These are phyloP conservation scores for Chenopodium album DNA, from an alignment of 148 eudicot genomes.

Conservation along the genomic window DNA sequence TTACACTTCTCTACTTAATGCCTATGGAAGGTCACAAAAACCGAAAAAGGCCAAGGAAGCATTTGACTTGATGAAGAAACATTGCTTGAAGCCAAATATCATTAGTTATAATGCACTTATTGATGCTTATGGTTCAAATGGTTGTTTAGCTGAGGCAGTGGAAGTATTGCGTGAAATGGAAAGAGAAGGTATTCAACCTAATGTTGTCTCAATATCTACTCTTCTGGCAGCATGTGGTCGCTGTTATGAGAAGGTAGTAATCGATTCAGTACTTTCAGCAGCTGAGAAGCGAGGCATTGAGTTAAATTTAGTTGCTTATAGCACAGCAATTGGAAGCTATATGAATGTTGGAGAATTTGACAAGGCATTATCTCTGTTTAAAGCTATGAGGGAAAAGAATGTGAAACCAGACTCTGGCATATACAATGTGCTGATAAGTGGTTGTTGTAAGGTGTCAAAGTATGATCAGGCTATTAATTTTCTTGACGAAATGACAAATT, in stretches of 20 bases:
- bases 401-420: constrained; percentile 81
- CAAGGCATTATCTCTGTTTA: constrained; percentile 64
- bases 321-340: constrained; percentile 88
- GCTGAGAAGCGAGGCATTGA: constrained; percentile 68
- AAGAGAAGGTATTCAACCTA: constrained; percentile 65
- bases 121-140: constrained; percentile 92
- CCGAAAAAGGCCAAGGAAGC: constrained; percentile 71
- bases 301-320: constrained; percentile 78
- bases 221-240: constrained; percentile 93
- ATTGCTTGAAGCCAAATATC: constrained; percentile 75
- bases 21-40: constrained; percentile 88
- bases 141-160: constrained; percentile 71
- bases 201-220: constrained; percentile 80
- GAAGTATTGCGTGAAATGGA: constrained; percentile 87
- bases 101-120: constrained; percentile 86
- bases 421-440: constrained; percentile 76
- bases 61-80: constrained; percentile 61
- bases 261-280: constrained; percentile 76
- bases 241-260: constrained; percentile 70
- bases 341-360: constrained; percentile 79
- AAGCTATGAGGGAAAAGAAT: constrained; percentile 61
- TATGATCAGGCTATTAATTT: constrained; percentile 66
- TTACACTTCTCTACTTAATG: constrained; percentile 84
- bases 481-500: constrained; percentile 60
- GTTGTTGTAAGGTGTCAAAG: constrained; percentile 86